These are phyloP conservation scores for Colletotrichum tanaceti DNA, from an alignment of 2,329 filamentous ascomycete genomes.

Conservation along the genomic window DNA sequence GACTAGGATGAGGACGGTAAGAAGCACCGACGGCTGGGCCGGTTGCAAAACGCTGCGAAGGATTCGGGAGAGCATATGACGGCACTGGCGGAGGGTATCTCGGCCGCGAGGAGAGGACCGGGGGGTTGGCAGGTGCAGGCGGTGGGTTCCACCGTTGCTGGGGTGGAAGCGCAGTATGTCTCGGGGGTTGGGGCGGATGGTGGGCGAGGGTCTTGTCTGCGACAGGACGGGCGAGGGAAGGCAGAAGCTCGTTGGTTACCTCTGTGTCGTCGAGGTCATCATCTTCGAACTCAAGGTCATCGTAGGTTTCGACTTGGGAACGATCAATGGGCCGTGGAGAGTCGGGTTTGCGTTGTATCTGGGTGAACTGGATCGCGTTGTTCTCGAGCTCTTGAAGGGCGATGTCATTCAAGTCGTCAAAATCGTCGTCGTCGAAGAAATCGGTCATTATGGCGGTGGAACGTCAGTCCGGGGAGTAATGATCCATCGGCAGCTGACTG, in stretches of 20 bases:
- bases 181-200: slow-evolving; percentile 45
- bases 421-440: slow-evolving; percentile 73
- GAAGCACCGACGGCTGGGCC: slow-evolving; percentile 44
- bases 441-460: slow-evolving; percentile 59
- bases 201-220: slow-evolving; percentile 53
- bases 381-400: slow-evolving; percentile 72
- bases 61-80: slow-evolving; percentile 29
- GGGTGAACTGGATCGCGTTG: slow-evolving; percentile 71
- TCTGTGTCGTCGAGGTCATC: slow-evolving; percentile 70
- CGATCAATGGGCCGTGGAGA: slow-evolving; percentile 43
- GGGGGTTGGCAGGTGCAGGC: slow-evolving; percentile 12
- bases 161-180: slow-evolving; percentile 25
- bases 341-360: slow-evolving; percentile 53
- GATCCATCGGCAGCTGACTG: neutral
- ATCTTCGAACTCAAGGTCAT: slow-evolving; percentile 63
- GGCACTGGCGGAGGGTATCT: slow-evolving; percentile 35
- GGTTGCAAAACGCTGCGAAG: slow-evolving; percentile 41
- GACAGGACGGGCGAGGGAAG: slow-evolving; percentile 52
- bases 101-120: slow-evolving; percentile 39
- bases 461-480: slow-evolving; percentile 4
- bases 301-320: slow-evolving; percentile 47
- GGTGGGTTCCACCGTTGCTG: slow-evolving; percentile 53
- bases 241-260: slow-evolving; percentile 62
- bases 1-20: slow-evolving; percentile 52
- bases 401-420: slow-evolving; percentile 70